Evolutionary conservation across 2,329 filamentous ascomycete genomes (phyloP), one percentile per base, ranked within the genome.

Genomic region (Gnomoniopsis sp.): DNA sequence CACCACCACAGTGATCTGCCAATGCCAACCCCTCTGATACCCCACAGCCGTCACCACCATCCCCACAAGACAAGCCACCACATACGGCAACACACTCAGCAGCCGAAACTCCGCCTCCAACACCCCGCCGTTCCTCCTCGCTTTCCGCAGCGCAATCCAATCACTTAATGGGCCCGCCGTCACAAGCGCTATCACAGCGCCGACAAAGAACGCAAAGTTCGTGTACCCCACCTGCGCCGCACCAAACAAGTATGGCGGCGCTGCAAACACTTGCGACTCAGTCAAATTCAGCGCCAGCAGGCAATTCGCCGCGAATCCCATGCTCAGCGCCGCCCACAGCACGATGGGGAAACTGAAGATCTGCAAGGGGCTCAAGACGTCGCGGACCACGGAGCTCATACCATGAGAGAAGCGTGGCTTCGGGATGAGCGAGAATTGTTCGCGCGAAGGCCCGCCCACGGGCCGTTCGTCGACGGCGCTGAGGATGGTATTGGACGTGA

Each of bases 251-350:
- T 81, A 82, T 0, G 78, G 77, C 11, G 76, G 74, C 2, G 73
- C 70, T 7, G 65, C 71, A 57, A 82, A 75, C 1, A 78, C 70
- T 15, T 75, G 72, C 1, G 78, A 78, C 63, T 82, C 75, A 11
- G 76, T 80, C n/a, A 82, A 70, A 66, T 80, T 81, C 64, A 79
- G 78, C 55, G 76, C 74, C 3, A 82, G 74, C 17, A 80, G 70
- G 22, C 62, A 62, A 64, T 68, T 71, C n/a, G 67, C 65, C 7
- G 69, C 65, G 57, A 67, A 70, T 26, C 66, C 67, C 66, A 71
- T 68, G 12, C 65, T 51, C 10, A 68, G 53, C 1, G 68, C 49
- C 2, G 68, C 69, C 65, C 65, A 70, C 11, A 66, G 55, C 10
- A 71, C 67, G 61, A 71, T 71, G 21, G 70, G 69, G 60, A 62